Evolutionary conservation across 208 protist genomes (phyloP), one percentile per base, ranked within the genome.

Genomic region (Acanthamoeba rhysodes): DNA sequence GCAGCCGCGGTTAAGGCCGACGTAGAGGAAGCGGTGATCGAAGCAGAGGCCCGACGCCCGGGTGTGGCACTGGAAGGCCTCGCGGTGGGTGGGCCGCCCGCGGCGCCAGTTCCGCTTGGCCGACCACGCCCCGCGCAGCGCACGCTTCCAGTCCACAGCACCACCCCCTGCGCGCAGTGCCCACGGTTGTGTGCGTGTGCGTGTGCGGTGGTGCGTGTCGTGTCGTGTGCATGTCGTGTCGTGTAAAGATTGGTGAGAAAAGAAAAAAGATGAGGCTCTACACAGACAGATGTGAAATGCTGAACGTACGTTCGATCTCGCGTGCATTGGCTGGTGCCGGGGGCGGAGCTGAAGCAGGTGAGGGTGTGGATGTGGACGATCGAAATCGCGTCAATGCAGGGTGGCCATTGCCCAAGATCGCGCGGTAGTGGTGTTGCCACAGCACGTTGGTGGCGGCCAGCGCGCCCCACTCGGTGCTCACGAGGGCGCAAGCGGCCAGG

Each of bases 21-120:
- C 74, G 34, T 82, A 82, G 74, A 82, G 74, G 74, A 82, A 82
- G 34, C 37, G n/a, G 24, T 82, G 24, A 27, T 82, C 74, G 74
- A 27, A 55, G 74, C 74, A 82, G 22, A 82, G 22, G 29, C 74
- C 29, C 18, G 74, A 24, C 37, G 24, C 74, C 9, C 74, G 74
- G 9, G 74, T 50, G 41, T 24, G 74, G 74, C 34, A 50, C 0
- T 0, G 12, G 74, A 20, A 82, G 74, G 29, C 37, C 20, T 82
- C 74, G 74, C 34, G 74, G 14, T 16, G 18, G n/a, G 74, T 55
- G 12, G 41, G 37, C 20, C 37, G 74, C 22, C 74, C 74, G 29
- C 27, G 74, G 24, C 37, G 16, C 74, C 74, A 82, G 74, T 82
- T 82, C 18, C 37, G 74, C 22, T 53, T 41, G 24, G 74, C 41